Evolutionary conservation across 257 asterid genomes (phyloP), one percentile per base, ranked within the genome.

Genomic region (Ehretia macrophylla): DNA sequence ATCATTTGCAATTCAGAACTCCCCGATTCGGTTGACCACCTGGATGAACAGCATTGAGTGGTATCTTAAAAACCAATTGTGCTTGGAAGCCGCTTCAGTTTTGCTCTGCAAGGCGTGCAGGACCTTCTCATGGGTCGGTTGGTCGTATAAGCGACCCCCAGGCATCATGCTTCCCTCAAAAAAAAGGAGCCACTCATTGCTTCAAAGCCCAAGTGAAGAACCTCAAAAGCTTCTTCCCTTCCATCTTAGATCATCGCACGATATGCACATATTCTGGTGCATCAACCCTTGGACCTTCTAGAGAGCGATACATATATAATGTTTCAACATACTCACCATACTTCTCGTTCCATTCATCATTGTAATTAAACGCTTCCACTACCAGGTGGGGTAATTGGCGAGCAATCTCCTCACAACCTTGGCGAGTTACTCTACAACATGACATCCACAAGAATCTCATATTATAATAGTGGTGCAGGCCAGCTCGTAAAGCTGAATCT

Each of bases 371-470:
- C 66, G 66, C 72, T 54, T 80, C 86, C 66, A 80, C 81, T 4
- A 68, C 83, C n/a, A 80, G 47, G 62, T 64, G 76, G 45, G 86
- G 83, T 23, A 80, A 63, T 55, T 70, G 73, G 16, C 58, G 53
- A 40, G 83, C 81, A 63, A 77, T 72, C 58, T 69, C 72, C 64
- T 55, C 66, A 18, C 83, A 74, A 61, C 77, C 78, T 60, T 32
- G 70, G 3, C 39, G 77, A 45, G 81, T 77, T 21, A 74, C 81
- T 47, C 60, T 68, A 55, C 86, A 77, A 48, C 75, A 20, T 14
- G 86, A 80, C 79, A 80, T 63, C 86, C 86, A 80, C 49, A 80
- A 66, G 53, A 80, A 77, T 61, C 86, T 77, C 86, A 80, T 80
- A 58, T 80, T 71, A 66, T 77, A 74, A 63, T 77, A 80, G 61